Conservation (phyloP, 164 flowering plant species). For the Santalum album region DNA sequence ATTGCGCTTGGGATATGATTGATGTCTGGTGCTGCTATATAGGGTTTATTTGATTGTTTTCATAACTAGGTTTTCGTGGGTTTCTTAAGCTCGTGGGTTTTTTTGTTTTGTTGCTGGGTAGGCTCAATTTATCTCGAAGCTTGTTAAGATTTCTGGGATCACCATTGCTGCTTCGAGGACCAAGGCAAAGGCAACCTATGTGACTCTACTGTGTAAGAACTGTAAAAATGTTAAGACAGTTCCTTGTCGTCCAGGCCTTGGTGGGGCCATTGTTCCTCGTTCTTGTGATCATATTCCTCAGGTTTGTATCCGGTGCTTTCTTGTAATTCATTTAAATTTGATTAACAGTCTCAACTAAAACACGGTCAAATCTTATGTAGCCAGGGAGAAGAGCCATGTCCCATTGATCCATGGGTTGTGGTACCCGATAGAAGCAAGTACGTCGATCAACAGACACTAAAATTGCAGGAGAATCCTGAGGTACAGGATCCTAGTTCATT, state of each 20-base stretch:
- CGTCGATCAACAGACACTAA: conserved; percentile 96
- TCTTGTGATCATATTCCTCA: conserved; percentile 88
- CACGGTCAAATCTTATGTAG: conserved; percentile 16
- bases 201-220: conserved; percentile 77
- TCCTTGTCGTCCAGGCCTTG: conserved; percentile 96
- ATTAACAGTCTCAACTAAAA: background rate
- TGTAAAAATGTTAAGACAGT: conserved; percentile 64
- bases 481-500: conserved; percentile 21
- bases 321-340: background rate
- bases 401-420: conserved; percentile 91
- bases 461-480: conserved; percentile 98
- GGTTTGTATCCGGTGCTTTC: conserved; percentile 26
- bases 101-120: conserved; percentile 7
- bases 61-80: background rate
- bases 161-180: conserved; percentile 93
- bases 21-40: background rate
- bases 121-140: conserved; percentile 79
- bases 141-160: conserved; percentile 89
- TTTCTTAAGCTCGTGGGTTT: background rate
- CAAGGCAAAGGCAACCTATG: conserved; percentile 97
- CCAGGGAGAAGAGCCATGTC: conserved; percentile 91
- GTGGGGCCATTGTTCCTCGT: conserved; percentile 95
- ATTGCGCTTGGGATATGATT: background rate
- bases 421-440: conserved; percentile 96
- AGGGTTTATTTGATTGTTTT: background rate